Conservation (phyloP, 768 basidiomycete genomes). For the Suillus clintonianus region DNA sequence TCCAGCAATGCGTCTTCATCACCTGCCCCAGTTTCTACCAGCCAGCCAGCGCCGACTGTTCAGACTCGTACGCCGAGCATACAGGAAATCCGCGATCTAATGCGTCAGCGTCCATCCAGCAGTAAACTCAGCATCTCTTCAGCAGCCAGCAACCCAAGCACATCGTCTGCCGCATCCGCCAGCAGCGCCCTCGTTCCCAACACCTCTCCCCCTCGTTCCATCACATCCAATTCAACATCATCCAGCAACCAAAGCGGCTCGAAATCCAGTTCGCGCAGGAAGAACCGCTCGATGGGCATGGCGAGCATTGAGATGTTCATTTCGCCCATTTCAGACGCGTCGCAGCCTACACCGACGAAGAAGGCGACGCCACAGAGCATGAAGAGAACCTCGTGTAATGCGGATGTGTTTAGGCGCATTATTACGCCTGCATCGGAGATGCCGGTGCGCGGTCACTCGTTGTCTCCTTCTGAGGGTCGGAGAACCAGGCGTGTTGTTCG, state of each 20-base stretch:
- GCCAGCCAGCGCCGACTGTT: not conserved
- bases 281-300: not conserved
- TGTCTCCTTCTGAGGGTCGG: constrained; percentile 3
- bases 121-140: not conserved
- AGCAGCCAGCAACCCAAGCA: not conserved
- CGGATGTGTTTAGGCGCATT: not conserved
- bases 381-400: not conserved
- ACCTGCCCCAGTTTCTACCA: not conserved
- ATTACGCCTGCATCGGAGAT: not conserved
- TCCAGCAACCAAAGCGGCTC: not conserved
- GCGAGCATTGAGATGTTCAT: constrained; percentile 1
- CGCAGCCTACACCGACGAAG: not conserved
- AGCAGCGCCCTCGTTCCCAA: not conserved
- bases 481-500: not conserved
- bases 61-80: not conserved
- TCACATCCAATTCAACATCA: constrained; percentile 2
- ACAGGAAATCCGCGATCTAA: constrained; percentile 3
- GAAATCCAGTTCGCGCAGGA: not conserved
- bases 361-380: not conserved
- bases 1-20: not conserved
- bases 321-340: not conserved
- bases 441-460: not conserved
- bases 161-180: not conserved
- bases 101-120: not conserved
- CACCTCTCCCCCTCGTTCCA: not conserved